These are phyloP conservation scores for Cyberlindnera suaveolens DNA, from an alignment of 805 yeast species.

Conservation along the genomic window DNA sequence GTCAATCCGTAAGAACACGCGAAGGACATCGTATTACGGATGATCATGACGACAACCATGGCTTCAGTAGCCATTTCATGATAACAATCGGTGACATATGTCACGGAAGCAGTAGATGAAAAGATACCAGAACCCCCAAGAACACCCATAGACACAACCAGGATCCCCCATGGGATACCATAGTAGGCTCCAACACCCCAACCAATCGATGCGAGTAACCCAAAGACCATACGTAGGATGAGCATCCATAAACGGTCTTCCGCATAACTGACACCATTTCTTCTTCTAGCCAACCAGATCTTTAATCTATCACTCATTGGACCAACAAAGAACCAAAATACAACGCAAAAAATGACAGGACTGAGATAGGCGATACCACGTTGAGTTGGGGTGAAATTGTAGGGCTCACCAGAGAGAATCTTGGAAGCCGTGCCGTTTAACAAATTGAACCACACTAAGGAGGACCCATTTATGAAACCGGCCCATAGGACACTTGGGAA, in stretches of 20 bases:
- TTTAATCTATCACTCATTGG: slow-evolving; percentile 45
- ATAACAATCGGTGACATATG: slow-evolving; percentile 54
- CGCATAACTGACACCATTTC: slow-evolving; percentile 46
- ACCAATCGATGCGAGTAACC: slow-evolving; percentile 50
- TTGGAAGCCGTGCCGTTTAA: slow-evolving; percentile 44
- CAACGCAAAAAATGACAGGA: slow-evolving; percentile 41
- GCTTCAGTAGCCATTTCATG: slow-evolving; percentile 48
- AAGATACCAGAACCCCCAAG: slow-evolving; percentile 50
- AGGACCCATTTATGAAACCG: slow-evolving; percentile 47
- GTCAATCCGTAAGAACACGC: slow-evolving; percentile 56
- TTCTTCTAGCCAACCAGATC: slow-evolving; percentile 38
- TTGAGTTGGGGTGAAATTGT: slow-evolving; percentile 40
- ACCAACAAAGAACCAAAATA: slow-evolving; percentile 43
- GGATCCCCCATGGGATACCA: slow-evolving; percentile 48
- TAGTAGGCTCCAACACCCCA: slow-evolving; percentile 63
- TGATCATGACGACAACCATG: slow-evolving; percentile 49
- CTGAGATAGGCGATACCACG: slow-evolving; percentile 49
- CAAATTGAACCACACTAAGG: slow-evolving; percentile 42
- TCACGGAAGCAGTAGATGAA: slow-evolving; percentile 44
- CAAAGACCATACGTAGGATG: slow-evolving; percentile 38
- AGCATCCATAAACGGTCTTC: slow-evolving; percentile 54
- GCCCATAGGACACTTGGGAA: slow-evolving; percentile 53
- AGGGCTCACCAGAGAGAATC: slow-evolving; percentile 40
- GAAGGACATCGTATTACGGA: slow-evolving; percentile 56
- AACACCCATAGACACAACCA: slow-evolving; percentile 48